Evolutionary conservation across 345 rosid species (phyloP).

Genomic region (Euphorbia lathyris): DNA sequence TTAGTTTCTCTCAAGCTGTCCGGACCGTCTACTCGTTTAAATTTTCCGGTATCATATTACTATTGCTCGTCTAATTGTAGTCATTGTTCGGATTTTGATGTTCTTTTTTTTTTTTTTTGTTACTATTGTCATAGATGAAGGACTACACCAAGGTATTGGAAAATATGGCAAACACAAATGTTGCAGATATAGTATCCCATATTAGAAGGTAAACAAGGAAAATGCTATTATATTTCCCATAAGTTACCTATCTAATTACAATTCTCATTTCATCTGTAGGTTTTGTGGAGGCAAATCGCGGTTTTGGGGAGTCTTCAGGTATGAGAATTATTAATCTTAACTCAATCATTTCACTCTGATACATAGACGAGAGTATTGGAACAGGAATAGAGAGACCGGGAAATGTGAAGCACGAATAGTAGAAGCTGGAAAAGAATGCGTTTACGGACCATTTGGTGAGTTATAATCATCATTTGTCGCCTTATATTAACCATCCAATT

Average conservation of each 20-base stretch:
- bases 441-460: not conserved
- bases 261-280: too few species aligned
- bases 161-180: not conserved
- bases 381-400: not conserved
- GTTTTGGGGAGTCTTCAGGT: conserved; percentile 2
- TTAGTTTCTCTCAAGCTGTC: conserved; percentile 21
- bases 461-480: not conserved
- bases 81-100: too few species aligned
- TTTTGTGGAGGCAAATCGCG: not conserved
- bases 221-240: too few species aligned
- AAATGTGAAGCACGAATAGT: conserved; percentile 3
- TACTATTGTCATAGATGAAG: not conserved
- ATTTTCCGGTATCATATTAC: conserved; percentile 21
- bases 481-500: not conserved
- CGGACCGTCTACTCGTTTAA: conserved; percentile 1
- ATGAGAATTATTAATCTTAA: not conserved
- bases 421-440: not conserved
- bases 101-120: too few species aligned
- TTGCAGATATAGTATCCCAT: not conserved
- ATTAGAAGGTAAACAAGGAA: not conserved
- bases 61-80: too few species aligned
- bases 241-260: too few species aligned
- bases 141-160: not conserved
- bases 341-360: not conserved
- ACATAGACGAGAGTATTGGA: not conserved